Conservation (phyloP, 106 monocot genomes). For the Gastrodia elata region DNA sequence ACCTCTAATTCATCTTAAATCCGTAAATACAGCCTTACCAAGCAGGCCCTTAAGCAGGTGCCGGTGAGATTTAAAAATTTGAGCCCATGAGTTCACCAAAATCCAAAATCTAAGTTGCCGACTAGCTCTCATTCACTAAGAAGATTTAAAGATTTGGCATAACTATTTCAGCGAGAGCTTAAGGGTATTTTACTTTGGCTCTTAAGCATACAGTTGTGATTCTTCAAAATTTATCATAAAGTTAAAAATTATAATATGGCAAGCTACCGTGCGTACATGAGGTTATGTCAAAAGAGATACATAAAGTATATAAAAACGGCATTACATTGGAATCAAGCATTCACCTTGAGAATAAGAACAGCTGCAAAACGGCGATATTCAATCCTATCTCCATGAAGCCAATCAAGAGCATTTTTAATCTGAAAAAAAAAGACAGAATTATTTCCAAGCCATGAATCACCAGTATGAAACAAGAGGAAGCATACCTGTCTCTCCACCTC, state of each 20-base stretch:
- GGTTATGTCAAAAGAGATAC: background rate
- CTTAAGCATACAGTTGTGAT: no score
- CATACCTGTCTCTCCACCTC: constrained; percentile 70
- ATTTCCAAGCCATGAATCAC: background rate
- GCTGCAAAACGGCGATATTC: constrained; percentile 92
- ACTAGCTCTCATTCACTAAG: no score
- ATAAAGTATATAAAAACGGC: background rate
- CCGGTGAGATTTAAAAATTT: no score
- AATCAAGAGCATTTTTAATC: constrained; percentile 91
- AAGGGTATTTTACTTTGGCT: no score
- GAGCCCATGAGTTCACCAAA: no score
- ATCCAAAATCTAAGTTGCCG: no score
- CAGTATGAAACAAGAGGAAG: constrained; percentile 5
- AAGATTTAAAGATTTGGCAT: no score
- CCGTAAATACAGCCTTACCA: no score
- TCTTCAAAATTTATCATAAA: background rate
- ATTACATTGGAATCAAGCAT: constrained; percentile 6
- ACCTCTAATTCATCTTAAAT: no score
- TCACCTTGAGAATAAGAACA: constrained; percentile 95
- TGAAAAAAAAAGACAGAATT: constrained; percentile 11
- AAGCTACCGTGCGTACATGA: background rate
- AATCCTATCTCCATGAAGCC: constrained; percentile 81
- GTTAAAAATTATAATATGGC: background rate
- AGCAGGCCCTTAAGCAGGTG: no score
- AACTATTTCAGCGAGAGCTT: no score